Evolutionary conservation across 768 basidiomycete genomes (phyloP).

Genomic region (Tulasnella sp.): DNA sequence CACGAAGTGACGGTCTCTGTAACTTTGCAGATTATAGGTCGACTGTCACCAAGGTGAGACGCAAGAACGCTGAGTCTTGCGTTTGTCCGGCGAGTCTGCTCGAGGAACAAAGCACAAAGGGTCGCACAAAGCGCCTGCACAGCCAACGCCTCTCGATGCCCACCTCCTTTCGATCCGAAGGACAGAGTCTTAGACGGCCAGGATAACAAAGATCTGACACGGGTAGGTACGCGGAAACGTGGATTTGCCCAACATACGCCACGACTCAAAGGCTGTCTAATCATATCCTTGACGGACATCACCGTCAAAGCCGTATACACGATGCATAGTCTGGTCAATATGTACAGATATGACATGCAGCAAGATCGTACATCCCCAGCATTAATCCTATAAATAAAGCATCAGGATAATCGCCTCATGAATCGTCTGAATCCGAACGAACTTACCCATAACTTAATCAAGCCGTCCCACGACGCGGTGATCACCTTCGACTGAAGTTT

Average conservation of each 20-base stretch:
- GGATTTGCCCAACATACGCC: too few relatives aligned
- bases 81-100: neutral
- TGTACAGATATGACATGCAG: neutral
- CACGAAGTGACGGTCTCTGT: neutral
- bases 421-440: neutral
- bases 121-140: neutral
- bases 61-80: neutral
- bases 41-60: neutral
- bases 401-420: neutral
- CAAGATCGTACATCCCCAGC: neutral
- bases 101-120: neutral
- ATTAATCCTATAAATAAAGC: neutral
- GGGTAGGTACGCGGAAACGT: too few relatives aligned
- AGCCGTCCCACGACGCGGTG: constrained; percentile 94
- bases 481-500: constrained; percentile 79
- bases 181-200: too few relatives aligned
- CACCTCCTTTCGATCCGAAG: too few relatives aligned
- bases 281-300: neutral
- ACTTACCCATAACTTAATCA: constrained; percentile 91
- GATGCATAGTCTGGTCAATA: neutral
- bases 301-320: neutral
- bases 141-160: neutral
- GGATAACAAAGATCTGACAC: too few relatives aligned
- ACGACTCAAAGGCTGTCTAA: too few relatives aligned
- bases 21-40: neutral